phyloP scores from a whole-genome alignment of 768 basidiomycete species.

The Lactarius trivialis region DNA sequence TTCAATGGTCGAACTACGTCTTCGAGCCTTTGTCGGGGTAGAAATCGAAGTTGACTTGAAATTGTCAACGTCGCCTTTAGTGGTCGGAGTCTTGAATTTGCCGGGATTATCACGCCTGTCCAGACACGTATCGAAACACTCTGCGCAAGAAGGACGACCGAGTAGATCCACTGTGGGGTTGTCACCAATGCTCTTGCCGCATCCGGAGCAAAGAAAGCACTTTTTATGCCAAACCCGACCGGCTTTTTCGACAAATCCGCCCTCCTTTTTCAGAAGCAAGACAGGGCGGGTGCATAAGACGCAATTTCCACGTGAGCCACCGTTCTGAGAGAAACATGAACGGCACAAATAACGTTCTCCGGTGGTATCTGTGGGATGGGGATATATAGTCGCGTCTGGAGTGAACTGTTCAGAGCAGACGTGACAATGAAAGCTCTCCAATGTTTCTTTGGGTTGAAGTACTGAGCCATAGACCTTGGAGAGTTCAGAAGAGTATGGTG shows the following conservation, averaged over 20 bases:
- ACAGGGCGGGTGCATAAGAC: slow-evolving; percentile 63
- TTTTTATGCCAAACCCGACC: slow-evolving; percentile 74
- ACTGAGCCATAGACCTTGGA: slow-evolving; percentile 84
- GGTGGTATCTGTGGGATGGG: slow-evolving; percentile 43
- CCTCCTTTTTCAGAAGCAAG: slow-evolving; percentile 67
- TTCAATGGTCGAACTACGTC: slow-evolving; percentile 32
- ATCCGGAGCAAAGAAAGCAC: slow-evolving; percentile 72
- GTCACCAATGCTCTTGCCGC: slow-evolving; percentile 65
- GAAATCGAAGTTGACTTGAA: slow-evolving; percentile 28
- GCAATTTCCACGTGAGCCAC: slow-evolving; percentile 74
- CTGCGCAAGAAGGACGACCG: slow-evolving; percentile 70
- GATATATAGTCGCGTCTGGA: slow-evolving; percentile 83
- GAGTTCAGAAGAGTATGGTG: slow-evolving; percentile 48
- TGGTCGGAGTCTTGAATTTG: slow-evolving; percentile 27
- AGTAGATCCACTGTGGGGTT: slow-evolving; percentile 78
- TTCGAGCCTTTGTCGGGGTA: slow-evolving; percentile 26
- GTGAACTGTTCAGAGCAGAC: slow-evolving; percentile 59
- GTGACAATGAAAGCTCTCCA: slow-evolving; percentile 63
- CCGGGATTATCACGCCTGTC: slow-evolving; percentile 38
- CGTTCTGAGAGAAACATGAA: slow-evolving; percentile 61
- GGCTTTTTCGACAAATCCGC: slow-evolving; percentile 65
- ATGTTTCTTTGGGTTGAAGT: slow-evolving; percentile 67
- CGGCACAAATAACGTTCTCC: slow-evolving; percentile 60
- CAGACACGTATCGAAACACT: slow-evolving; percentile 76
- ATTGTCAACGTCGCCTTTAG: slow-evolving; percentile 33